These are phyloP conservation scores for Haberlea rhodopensis DNA, from an alignment of 257 asterid genomes.

Conservation along the genomic window DNA sequence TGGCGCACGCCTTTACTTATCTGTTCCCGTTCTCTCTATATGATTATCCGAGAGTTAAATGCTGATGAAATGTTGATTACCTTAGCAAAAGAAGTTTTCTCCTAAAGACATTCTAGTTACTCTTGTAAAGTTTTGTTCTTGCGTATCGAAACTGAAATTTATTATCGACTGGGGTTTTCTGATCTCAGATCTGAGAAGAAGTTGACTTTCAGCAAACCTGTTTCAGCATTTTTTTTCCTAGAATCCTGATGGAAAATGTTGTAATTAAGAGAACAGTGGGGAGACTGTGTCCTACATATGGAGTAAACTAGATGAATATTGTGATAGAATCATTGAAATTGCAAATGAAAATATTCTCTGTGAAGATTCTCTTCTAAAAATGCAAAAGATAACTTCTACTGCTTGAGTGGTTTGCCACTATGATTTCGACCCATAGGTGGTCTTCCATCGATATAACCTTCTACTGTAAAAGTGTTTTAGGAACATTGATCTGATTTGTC, in stretches of 20 bases:
- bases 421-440: slow-evolving; percentile 5
- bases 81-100: slow-evolving; percentile 8
- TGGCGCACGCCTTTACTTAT: neutral
- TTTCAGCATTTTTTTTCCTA: slow-evolving; percentile 12
- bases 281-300: slow-evolving; percentile 16
- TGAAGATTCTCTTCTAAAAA: slow-evolving; percentile 1
- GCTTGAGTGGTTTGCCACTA: neutral
- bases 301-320: slow-evolving; percentile 8
- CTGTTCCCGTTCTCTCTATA: slow-evolving; percentile 13
- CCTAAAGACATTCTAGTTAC: slow-evolving; percentile 5
- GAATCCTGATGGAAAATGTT: slow-evolving; percentile 11
- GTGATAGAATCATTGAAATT: slow-evolving; percentile 15
- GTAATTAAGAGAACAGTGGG: slow-evolving; percentile 11
- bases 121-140: neutral
- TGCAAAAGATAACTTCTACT: slow-evolving; percentile 8
- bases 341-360: slow-evolving; percentile 6
- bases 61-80: slow-evolving; percentile 16
- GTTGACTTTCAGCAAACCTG: slow-evolving; percentile 8
- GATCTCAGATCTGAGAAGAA: slow-evolving; percentile 24
- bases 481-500: neutral
- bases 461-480: slow-evolving; percentile 1
- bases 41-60: slow-evolving; percentile 7
- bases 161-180: slow-evolving; percentile 6
- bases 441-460: slow-evolving; percentile 12
- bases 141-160: slow-evolving; percentile 1